Evolutionary conservation across 176 grass and related monocot species (phyloP), one percentile per base, ranked within the genome.

Genomic region (Phyllostachys edulis): DNA sequence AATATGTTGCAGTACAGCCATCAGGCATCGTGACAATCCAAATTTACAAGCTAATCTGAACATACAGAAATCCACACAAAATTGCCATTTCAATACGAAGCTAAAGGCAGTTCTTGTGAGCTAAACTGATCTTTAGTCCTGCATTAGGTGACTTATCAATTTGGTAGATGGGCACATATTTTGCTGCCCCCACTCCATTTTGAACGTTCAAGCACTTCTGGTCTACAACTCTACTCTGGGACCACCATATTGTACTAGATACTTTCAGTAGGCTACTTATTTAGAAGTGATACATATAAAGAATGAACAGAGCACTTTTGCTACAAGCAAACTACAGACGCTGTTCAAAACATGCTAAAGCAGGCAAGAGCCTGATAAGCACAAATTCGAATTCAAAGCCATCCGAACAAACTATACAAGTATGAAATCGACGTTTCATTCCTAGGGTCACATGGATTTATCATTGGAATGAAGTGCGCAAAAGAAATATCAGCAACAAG

Each of bases 261-360:
- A 4, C 14, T 71, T 63, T 36, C 3, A 63, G 56, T 65, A 38
- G 34, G 32, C 45, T 63, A 18, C 29, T 71, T 50, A 40, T 71
- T 78, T 50, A 27, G 41, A 86, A 5, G 11, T 71, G 36, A 5
- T 42, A 34, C 15, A 41, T 65, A 18, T 37, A 29, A 78, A 23
- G 13, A 52, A 52, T 39, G 44, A 55, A 69, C 49, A 88, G 14
- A 78, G 26, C 39, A 10, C 42, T 65, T 79, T 49, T 62, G 20
- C 6, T 55, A 45, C 57, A 74, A 64, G 27, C 50, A 39, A 87
- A 81, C 17, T 73, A 52, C n/a, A 80, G 37, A 46, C 40, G 41
- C 55, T 57, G 29, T 64, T 59, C 55, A 47, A 64, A 60, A 79
- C 62, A 66, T 49, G 42, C 5, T 12, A 26, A 26, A 55, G 34